A percentile compares a stretch with the other conserved stretches of the same genome.
Conservation (phyloP, 2,329 filamentous ascomycete species). For the Aspergillus neoniger region DNA sequence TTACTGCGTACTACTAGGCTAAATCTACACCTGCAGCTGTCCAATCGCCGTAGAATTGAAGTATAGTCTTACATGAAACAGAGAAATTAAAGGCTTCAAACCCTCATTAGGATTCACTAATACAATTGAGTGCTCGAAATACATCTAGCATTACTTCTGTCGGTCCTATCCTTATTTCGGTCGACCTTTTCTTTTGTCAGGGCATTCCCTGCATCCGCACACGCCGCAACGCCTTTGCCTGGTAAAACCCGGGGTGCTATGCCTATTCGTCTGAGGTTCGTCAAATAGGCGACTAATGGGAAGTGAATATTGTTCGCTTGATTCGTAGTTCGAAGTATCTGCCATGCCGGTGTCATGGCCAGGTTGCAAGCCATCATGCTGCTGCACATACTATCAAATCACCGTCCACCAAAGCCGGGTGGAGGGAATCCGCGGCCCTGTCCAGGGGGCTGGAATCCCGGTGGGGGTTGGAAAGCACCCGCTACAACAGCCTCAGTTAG, state of each 20-base stretch:
- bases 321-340: constrained; percentile 19
- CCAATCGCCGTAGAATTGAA: background rate
- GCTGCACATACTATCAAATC: constrained; percentile 27
- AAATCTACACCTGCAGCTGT: background rate
- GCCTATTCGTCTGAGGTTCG: constrained; percentile 23
- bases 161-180: constrained; percentile 17
- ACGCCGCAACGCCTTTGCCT: constrained; percentile 47
- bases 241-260: constrained; percentile 34
- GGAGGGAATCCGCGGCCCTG: constrained; percentile 56
- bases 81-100: background rate
- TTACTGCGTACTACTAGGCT: background rate
- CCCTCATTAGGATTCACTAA: constrained; percentile 21
- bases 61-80: background rate
- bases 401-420: constrained; percentile 51
- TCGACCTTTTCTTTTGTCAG: constrained; percentile 31
- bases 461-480: constrained; percentile 59
- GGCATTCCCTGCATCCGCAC: constrained; percentile 40
- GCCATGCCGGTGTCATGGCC: constrained; percentile 23
- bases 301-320: constrained; percentile 13
- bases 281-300: constrained; percentile 19
- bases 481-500: constrained; percentile 50
- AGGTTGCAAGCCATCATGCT: constrained; percentile 27
- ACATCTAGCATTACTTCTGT: constrained; percentile 28
- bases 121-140: constrained; percentile 17
- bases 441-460: constrained; percentile 72